Evolutionary conservation across 306 rosid genomes (phyloP).

Genomic region (Mucuna pruriens): DNA sequence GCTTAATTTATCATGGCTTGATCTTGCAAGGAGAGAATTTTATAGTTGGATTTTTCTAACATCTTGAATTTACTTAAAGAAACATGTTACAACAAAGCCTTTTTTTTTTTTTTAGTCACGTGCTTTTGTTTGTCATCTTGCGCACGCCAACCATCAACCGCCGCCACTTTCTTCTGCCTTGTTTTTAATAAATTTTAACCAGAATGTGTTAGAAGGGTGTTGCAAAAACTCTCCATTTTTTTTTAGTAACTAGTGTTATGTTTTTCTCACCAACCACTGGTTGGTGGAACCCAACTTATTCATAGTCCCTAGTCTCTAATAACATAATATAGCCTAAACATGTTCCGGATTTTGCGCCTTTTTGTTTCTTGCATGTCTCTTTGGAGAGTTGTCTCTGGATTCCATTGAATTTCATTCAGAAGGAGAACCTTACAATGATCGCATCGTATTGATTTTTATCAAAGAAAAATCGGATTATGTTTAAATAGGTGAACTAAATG

Average conservation of each 20-base stretch:
- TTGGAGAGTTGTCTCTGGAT: no score
- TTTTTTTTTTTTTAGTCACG: constrained; percentile 27
- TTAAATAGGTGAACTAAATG: no score
- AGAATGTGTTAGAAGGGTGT: not conserved
- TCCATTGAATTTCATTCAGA: no score
- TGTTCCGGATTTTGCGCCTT: not conserved
- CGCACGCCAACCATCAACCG: not conserved
- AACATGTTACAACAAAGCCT: constrained; percentile 34
- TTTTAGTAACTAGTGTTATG: no score
- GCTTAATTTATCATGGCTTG: constrained; percentile 56
- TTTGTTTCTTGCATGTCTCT: not conserved
- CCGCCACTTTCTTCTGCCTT: not conserved
- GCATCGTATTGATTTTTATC: no score
- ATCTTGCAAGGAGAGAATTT: constrained; percentile 42
- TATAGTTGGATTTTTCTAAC: constrained; percentile 52
- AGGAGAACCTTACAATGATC: no score
- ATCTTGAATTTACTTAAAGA: constrained; percentile 43
- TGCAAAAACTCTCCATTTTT: no score
- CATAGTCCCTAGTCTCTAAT: not conserved
- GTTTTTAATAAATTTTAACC: not conserved
- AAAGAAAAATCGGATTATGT: no score
- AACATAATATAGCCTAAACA: constrained; percentile 5
- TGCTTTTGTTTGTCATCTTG: not conserved
- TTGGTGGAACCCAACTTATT: constrained; percentile 1
- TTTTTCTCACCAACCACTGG: not conserved